Percentiles rank a stretch among this genome's conserved stretches.
These are phyloP conservation scores for Mycena rebaudengoi DNA, from an alignment of 768 basidiomycete species.

Conservation along the genomic window DNA sequence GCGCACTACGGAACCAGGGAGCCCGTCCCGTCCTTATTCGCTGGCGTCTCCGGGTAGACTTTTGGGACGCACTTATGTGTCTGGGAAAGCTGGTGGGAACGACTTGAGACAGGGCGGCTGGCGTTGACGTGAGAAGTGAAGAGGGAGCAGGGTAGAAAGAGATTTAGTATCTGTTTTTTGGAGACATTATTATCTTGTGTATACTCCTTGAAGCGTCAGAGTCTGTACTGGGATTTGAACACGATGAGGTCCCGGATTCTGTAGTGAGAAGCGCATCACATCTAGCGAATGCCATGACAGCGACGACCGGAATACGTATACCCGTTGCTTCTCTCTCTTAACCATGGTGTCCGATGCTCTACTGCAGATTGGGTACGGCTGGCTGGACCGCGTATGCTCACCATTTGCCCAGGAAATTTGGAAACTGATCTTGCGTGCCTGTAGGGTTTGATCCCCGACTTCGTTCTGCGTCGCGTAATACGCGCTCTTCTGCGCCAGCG, in stretches of 20 bases:
- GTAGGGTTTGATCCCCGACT: constrained; percentile 71
- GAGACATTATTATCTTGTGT: too few relatives aligned
- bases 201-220: too few relatives aligned
- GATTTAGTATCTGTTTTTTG: too few relatives aligned
- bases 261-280: too few relatives aligned
- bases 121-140: constrained; percentile 5
- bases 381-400: constrained; percentile 26
- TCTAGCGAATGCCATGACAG: too few relatives aligned
- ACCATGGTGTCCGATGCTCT: constrained; percentile 23
- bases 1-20: neutral
- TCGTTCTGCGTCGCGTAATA: constrained; percentile 56
- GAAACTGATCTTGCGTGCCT: neutral
- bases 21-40: too few relatives aligned
- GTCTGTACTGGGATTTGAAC: too few relatives aligned
- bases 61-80: neutral
- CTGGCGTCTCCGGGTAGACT: neutral
- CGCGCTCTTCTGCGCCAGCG: constrained; percentile 37
- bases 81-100: neutral
- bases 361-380: constrained; percentile 25
- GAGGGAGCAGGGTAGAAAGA: too few relatives aligned
- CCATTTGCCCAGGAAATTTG: constrained; percentile 20
- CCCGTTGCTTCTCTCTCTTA: too few relatives aligned
- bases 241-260: too few relatives aligned
- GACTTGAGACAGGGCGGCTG: constrained; percentile 5
- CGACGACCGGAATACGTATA: too few relatives aligned